Base-by-base conservation (phyloP, 75 land plant genomes). In the Sequoia sempervirens region DNA sequence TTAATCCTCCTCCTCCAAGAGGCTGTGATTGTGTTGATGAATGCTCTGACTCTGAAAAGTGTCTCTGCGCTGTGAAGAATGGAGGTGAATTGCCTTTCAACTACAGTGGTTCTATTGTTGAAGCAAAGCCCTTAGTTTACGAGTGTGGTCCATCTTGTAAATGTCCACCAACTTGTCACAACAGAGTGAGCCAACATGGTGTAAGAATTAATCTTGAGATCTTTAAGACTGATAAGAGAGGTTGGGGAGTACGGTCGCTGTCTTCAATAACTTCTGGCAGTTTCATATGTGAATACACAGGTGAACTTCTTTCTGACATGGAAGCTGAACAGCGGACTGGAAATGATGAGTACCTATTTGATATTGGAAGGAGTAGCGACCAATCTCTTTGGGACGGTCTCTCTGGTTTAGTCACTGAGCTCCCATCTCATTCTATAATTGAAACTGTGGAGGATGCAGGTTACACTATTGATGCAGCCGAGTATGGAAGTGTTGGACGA, bases 101-200 rank as follows among this genome's bases (percentile, higher is more conserved):
- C 75, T 26, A 89, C 78, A 85, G 87, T 83, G 99, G 99, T n/a
- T 84, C 87, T 30, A 89, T 97, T 82, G 89, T 95, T 70, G 88
- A 91, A 84, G 94, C 89, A n/a, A 91, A 87, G 70, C 87, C 93
- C 15, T 84, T 96, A 64, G 96, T 95, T 8, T 95, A 90, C 81
- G 99, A 97, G 84, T 97, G 99, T 87, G 97, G 99, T 18, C 93
- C 92, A 14, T 80, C 69, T 56, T 97, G 99, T 90, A 89, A 85
- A 53, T 97, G 99, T 81, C 86, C 91, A 82, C 88, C 85, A 43
- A 87, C 92, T 66, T 97, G 99, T 80, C 84, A 88, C 83, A 95
- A 94, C 74, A 89, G 98, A 85, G 97, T 95, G 26, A 91, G 89
- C 72, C 99, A 97, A 78, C 85, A 89, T 13, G 98, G 98, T 56